Percentiles rank a stretch among this genome's conserved stretches.
Evolutionary conservation across 495 filamentous ascomycete genomes (phyloP).

Genomic region (Emericellopsis terricola): DNA sequence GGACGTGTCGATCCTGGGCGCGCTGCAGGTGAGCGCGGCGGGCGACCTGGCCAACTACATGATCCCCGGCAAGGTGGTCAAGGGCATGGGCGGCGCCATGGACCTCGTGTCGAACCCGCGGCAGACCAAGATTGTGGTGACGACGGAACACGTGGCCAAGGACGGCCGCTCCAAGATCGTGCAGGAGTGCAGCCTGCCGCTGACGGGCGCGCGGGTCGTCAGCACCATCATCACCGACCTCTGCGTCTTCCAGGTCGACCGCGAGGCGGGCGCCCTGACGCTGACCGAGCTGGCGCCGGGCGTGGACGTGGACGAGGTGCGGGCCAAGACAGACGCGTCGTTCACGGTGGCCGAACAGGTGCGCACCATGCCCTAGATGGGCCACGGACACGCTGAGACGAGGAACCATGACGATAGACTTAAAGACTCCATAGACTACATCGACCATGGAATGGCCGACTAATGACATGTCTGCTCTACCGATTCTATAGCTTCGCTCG

Average conservation of each 20-base stretch:
- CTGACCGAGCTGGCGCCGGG: constrained; percentile 37
- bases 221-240: constrained; percentile 40
- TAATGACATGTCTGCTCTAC: too few species aligned
- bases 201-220: constrained; percentile 34
- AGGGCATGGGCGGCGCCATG: constrained; percentile 48
- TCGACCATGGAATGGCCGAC: too few species aligned
- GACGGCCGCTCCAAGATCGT: constrained; percentile 40
- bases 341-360: constrained; percentile 31
- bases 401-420: too few species aligned
- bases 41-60: constrained; percentile 47
- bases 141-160: constrained; percentile 44
- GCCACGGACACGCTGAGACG: too few species aligned
- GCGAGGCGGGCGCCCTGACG: constrained; percentile 27
- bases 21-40: constrained; percentile 37
- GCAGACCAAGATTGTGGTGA: constrained; percentile 40
- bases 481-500: constrained; percentile 30
- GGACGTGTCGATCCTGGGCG: constrained; percentile 40
- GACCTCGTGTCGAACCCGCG: constrained; percentile 42
- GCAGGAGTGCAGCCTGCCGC: constrained; percentile 33
- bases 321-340: constrained; percentile 32
- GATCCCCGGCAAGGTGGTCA: constrained; percentile 44
- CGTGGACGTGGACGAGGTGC: constrained; percentile 33
- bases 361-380: constrained; percentile 24
- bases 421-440: too few species aligned
- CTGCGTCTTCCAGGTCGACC: constrained; percentile 39